Evolutionary conservation across 345 rosid genomes (phyloP), one percentile per base, ranked within the genome.

Genomic region (Physaria fendleri): DNA sequence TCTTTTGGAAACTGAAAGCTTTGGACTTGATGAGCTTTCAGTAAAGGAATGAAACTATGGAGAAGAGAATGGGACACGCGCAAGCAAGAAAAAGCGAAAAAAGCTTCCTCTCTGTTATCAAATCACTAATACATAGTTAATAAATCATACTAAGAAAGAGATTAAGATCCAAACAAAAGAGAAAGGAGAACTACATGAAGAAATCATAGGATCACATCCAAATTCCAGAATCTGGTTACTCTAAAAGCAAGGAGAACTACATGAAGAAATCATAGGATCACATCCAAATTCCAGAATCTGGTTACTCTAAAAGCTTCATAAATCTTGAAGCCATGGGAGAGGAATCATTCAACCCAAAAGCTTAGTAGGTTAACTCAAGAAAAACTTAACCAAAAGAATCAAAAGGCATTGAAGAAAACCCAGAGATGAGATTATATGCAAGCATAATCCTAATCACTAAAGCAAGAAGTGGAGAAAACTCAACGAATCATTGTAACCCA

Each of bases 21-120:
- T n/a, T 35, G 13, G 6, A 34, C 41, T 42, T 37, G 27, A 22
- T 18, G 42, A 40, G 45, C 20, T 21, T 43, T 37, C 37, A 60
- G 28, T 44, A 4, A 5, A 40, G 11, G 13, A 5, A 28, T 1
- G 59, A 70, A 73, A 61, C 77, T 62, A 47, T 83, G 98, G 95
- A 88, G 94, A 84, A 92, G 96, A 78, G 83, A 78, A 85, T 56
- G 95, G 98, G 96, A 72, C 95, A 92, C 98, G 96, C 79, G 95
- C 96, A 81, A 76, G 81, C 65, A 30, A 24, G 23, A 3, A 5
- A 35, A 30, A 23, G 25, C 15, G 4, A n/a, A 59, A 65, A 1
- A 65, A 64, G 65, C 75, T 72, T 69, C 82, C 56, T 77, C 62
- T 56, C 85, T 76, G 78, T 25, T 16, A 42, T 11, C 63, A 59